phyloP scores from a whole-genome alignment of 148 eudicot species.

The Persicaria tinctoria region DNA sequence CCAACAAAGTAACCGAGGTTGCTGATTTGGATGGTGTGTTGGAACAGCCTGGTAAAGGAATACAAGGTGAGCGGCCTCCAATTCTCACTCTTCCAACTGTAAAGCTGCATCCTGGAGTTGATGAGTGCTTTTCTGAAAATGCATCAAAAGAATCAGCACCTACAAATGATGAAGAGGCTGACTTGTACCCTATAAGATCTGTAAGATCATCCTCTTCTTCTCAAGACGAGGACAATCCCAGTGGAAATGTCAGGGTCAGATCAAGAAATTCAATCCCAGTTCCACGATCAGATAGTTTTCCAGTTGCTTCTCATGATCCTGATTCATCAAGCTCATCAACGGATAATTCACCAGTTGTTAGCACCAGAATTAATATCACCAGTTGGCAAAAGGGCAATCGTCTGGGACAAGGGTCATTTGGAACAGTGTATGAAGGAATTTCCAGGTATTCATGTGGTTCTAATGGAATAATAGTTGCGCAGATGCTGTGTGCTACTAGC shows the following conservation, averaged over 20 bases:
- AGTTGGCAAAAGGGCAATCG: slow-evolving; percentile 8
- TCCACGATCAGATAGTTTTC: background rate
- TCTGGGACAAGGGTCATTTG: slow-evolving; percentile 15
- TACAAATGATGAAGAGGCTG: slow-evolving; percentile 4
- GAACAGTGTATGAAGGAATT: slow-evolving; percentile 14
- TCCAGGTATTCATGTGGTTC: background rate
- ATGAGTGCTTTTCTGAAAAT: background rate
- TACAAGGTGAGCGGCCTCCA: slow-evolving; percentile 9
- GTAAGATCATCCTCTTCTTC: background rate
- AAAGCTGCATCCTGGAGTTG: background rate
- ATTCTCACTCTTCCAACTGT: slow-evolving; percentile 3
- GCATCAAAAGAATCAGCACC: background rate
- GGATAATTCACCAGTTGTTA: slow-evolving; percentile 8
- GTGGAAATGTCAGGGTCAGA: background rate
- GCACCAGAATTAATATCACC: slow-evolving; percentile 3
- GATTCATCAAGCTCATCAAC: slow-evolving; percentile 15
- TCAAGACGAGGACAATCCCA: background rate
- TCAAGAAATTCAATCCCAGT: background rate
- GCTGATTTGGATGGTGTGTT: background rate
- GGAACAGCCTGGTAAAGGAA: background rate
- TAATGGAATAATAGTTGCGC: background rate
- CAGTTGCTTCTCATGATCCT: background rate
- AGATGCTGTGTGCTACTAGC: background rate
- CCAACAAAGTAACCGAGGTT: background rate
- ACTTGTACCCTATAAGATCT: slow-evolving; percentile 4